A percentile compares a stretch with the other conserved stretches of the same genome.
Conservation (phyloP, 192 early-diverging fungal species). For the Coemansia sp. region DNA sequence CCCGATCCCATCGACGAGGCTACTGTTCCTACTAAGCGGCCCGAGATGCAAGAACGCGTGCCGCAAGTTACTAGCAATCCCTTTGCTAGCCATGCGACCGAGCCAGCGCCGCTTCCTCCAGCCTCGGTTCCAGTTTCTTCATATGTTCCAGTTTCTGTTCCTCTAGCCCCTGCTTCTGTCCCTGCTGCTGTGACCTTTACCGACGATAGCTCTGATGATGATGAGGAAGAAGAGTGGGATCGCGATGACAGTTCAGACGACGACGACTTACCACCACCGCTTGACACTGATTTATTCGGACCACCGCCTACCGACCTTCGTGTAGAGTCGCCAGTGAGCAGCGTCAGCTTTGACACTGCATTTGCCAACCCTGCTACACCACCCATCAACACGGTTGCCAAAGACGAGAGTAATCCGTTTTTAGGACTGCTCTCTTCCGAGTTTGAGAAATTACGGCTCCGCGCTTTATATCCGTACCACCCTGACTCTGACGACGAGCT, state of each 20-base stretch:
- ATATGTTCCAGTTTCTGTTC: neutral
- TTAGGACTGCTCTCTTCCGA: constrained; percentile 21
- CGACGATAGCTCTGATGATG: constrained; percentile 19
- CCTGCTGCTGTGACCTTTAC: constrained; percentile 8
- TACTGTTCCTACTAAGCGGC: neutral
- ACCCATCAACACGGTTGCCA: neutral
- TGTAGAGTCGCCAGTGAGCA: constrained; percentile 20
- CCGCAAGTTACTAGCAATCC: constrained; percentile 20
- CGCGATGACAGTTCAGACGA: constrained; percentile 52
- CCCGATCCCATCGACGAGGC: constrained; percentile 15
- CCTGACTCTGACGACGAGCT: constrained; percentile 20
- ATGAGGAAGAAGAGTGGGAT: constrained; percentile 46
- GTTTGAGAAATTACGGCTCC: constrained; percentile 27
- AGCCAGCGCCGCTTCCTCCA: neutral
- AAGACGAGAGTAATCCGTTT: constrained; percentile 48
- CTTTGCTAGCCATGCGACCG: constrained; percentile 16
- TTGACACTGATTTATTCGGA: neutral
- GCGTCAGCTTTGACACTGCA: constrained; percentile 48
- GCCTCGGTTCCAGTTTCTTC: neutral
- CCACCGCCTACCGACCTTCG: neutral
- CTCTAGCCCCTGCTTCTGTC: neutral
- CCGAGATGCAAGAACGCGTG: constrained; percentile 28
- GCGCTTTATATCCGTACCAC: constrained; percentile 46
- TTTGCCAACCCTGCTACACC: constrained; percentile 30
- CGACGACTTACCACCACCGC: neutral